Conservation (phyloP, 306 rosid genomes). For the Bauhinia variegata region DNA sequence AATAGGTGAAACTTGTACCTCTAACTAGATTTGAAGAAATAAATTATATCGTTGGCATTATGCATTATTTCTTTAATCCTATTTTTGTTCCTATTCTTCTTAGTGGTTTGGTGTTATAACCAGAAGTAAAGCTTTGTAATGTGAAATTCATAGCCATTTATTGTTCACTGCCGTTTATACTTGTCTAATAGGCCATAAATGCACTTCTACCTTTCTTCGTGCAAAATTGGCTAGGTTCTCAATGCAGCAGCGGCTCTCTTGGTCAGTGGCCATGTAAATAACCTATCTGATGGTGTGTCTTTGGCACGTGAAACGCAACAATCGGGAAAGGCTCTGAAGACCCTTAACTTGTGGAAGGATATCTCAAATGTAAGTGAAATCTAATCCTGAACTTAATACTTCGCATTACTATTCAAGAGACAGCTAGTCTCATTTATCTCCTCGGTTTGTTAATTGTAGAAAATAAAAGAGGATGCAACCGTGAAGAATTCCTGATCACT, state of each 20-base stretch:
- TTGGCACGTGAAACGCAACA: slow-evolving; percentile 75
- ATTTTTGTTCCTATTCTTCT: too few species aligned
- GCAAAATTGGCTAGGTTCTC: slow-evolving; percentile 57
- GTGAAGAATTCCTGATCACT: slow-evolving; percentile 23
- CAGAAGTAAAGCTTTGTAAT: too few species aligned
- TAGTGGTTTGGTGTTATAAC: too few species aligned
- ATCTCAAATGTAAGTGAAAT: slow-evolving; percentile 64
- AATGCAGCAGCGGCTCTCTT: slow-evolving; percentile 89
- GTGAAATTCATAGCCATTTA: too few species aligned
- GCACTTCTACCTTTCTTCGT: neutral
- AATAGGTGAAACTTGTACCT: too few species aligned
- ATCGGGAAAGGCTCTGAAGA: slow-evolving; percentile 80
- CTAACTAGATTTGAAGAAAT: too few species aligned
- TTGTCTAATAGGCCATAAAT: too few species aligned
- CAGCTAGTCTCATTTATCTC: slow-evolving; percentile 10
- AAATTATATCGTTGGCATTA: too few species aligned
- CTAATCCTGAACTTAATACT: slow-evolving; percentile 7
- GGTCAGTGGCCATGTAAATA: slow-evolving; percentile 66
- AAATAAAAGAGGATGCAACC: slow-evolving; percentile 34
- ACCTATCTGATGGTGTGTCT: slow-evolving; percentile 68
- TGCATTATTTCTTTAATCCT: too few species aligned
- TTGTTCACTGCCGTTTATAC: too few species aligned
- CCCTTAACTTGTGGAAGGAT: slow-evolving; percentile 65
- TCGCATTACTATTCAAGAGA: slow-evolving; percentile 1
- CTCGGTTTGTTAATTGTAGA: slow-evolving; percentile 47